Evolutionary conservation across 2,329 filamentous ascomycete species (phyloP).

Genomic region (Fusarium sp.): DNA sequence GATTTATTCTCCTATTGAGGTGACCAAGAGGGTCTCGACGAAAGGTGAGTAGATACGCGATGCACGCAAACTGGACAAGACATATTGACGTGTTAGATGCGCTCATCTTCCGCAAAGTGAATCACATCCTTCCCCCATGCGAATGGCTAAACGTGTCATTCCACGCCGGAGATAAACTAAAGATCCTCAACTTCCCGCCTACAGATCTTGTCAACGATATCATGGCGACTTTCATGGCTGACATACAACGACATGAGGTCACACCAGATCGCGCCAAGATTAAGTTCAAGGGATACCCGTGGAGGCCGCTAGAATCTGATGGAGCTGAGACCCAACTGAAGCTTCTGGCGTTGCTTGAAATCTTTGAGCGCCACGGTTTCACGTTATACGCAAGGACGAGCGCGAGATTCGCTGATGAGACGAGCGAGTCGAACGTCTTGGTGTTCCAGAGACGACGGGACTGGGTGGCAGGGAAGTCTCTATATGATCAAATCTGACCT

Average conservation of each 20-base stretch:
- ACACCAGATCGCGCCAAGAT: constrained; percentile 5
- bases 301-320: not conserved
- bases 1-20: constrained; percentile 9
- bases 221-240: not conserved
- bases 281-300: constrained; percentile 10
- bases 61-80: rapidly evolving
- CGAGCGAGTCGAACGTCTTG: not conserved
- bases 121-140: rapidly evolving
- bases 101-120: constrained; percentile 10
- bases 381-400: not conserved
- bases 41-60: not conserved
- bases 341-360: constrained; percentile 3
- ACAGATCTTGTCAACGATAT: not conserved
- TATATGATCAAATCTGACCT: not conserved
- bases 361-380: constrained; percentile 9
- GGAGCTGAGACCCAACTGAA: constrained; percentile 6
- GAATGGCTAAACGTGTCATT: constrained; percentile 25
- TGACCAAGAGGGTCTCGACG: not conserved
- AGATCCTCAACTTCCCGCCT: constrained; percentile 16
- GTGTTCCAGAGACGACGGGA: constrained; percentile 11
- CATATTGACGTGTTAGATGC: constrained; percentile 1
- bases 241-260: constrained; percentile 5
- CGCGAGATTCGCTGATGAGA: not conserved
- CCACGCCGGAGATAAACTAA: constrained; percentile 20
- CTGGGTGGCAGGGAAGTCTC: not conserved